Conservation (phyloP, 1,284 basidiomycete species). For the Rhodotorula sp. region DNA sequence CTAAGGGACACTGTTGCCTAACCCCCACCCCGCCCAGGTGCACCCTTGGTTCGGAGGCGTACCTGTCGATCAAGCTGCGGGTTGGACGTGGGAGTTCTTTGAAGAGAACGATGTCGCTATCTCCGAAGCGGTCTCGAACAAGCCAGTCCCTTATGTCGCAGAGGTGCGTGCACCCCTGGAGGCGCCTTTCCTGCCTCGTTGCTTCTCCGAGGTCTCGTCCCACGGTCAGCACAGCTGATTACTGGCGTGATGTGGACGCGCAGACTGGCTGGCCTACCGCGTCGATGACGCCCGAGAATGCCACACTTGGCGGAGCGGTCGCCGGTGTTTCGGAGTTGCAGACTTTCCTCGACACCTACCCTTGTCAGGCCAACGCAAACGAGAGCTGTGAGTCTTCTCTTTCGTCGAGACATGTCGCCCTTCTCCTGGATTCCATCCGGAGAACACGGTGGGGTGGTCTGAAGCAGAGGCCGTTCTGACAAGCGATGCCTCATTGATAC, state of each 20-base stretch:
- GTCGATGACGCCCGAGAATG: conserved; percentile 41
- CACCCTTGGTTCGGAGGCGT: conserved; percentile 59
- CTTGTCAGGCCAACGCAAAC: conserved; percentile 80
- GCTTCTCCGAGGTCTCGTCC: too few species aligned
- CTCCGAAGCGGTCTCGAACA: conserved; percentile 56
- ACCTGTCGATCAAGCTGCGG: conserved; percentile 65
- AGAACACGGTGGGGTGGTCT: too few species aligned
- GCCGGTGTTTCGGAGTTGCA: conserved; percentile 68
- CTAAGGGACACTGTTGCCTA: too few species aligned
- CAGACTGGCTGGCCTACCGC: conserved; percentile 28
- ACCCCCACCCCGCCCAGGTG: background rate
- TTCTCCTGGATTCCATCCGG: conserved; percentile 10
- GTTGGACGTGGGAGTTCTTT: conserved; percentile 64
- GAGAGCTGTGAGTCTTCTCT: conserved; percentile 52
- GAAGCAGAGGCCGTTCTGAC: background rate
- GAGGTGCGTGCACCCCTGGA: conserved; percentile 72
- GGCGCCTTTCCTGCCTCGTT: too few species aligned
- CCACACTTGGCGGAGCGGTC: conserved; percentile 61
- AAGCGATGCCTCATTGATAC: too few species aligned
- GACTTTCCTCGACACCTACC: conserved; percentile 72
- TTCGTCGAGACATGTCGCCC: conserved; percentile 13
- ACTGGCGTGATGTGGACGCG: too few species aligned
- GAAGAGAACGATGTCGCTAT: conserved; percentile 51
- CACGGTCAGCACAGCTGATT: too few species aligned
- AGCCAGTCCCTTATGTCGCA: conserved; percentile 69